Conservation (phyloP, 352 stramenopile species). For the Globisporangium paddicum region DNA sequence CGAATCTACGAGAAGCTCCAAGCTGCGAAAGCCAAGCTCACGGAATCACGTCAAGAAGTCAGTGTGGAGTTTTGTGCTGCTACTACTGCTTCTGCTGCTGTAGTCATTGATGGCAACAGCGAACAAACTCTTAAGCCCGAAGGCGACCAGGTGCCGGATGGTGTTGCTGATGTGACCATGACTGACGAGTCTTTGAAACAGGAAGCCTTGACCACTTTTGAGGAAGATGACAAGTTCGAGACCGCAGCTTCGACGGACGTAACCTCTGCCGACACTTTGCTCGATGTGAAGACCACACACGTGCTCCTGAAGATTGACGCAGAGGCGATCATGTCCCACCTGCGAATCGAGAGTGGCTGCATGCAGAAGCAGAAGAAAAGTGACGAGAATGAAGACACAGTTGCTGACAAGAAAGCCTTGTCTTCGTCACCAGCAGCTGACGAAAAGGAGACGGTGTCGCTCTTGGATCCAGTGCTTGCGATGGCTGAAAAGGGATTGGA, state of each 20-base stretch:
- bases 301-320: conserved; percentile 21
- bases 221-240: neutral
- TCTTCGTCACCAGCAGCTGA: neutral
- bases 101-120: neutral
- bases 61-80: neutral
- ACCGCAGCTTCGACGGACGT: neutral
- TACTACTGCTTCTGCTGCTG: too few species aligned
- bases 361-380: conserved; percentile 35
- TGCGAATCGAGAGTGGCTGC: conserved; percentile 71
- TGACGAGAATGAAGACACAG: conserved; percentile 19
- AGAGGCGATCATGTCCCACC: conserved; percentile 53
- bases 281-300: neutral
- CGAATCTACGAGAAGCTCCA: conserved; percentile 55
- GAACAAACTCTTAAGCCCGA: conserved; percentile 3
- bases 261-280: neutral
- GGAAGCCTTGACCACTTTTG: neutral
- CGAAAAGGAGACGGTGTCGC: conserved; percentile 13
- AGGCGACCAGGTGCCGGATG: neutral
- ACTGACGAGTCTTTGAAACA: neutral
- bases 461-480: conserved; percentile 52
- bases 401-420: neutral
- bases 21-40: conserved; percentile 39
- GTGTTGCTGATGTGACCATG: neutral
- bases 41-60: neutral
- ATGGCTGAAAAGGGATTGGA: conserved; percentile 67